Evolutionary conservation across 257 asterid genomes (phyloP).

Genomic region (Ocimum tenuiflorum): DNA sequence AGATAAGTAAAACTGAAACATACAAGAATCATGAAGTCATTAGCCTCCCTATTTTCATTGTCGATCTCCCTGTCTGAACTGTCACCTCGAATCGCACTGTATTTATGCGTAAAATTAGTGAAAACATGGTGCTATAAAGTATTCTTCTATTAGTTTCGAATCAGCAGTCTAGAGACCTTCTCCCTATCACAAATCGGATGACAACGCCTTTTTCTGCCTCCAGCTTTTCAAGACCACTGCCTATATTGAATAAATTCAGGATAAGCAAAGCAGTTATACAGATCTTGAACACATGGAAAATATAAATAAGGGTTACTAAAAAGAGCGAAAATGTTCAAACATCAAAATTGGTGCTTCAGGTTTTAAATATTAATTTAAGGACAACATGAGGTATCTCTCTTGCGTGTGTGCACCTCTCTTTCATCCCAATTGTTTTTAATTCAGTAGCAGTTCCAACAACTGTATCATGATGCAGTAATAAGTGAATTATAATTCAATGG

Average conservation of each 20-base stretch:
- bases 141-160: constrained; percentile 21
- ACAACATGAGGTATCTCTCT: not conserved
- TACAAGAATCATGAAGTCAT: constrained; percentile 80
- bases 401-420: not conserved
- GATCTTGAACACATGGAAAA: not conserved
- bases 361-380: not conserved
- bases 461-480: not conserved
- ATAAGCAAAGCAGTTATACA: constrained; percentile 19
- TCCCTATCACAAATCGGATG: constrained; percentile 79
- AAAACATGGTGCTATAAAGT: constrained; percentile 20
- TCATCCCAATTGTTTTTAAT: not conserved
- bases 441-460: not conserved
- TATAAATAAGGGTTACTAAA: not conserved
- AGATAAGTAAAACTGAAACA: constrained; percentile 24
- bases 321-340: not conserved
- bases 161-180: constrained; percentile 48
- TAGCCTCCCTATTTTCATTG: constrained; percentile 54
- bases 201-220: constrained; percentile 73
- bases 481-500: not conserved
- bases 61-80: constrained; percentile 59
- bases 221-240: constrained; percentile 48
- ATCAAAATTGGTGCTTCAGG: not conserved
- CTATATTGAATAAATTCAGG: constrained; percentile 30
- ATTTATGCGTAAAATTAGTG: constrained; percentile 34
- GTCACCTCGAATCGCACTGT: constrained; percentile 70